A percentile compares a stretch with the other conserved stretches of the same genome.
These are phyloP conservation scores for Daldinia loculata DNA, from an alignment of 495 filamentous ascomycete species.

Conservation along the genomic window DNA sequence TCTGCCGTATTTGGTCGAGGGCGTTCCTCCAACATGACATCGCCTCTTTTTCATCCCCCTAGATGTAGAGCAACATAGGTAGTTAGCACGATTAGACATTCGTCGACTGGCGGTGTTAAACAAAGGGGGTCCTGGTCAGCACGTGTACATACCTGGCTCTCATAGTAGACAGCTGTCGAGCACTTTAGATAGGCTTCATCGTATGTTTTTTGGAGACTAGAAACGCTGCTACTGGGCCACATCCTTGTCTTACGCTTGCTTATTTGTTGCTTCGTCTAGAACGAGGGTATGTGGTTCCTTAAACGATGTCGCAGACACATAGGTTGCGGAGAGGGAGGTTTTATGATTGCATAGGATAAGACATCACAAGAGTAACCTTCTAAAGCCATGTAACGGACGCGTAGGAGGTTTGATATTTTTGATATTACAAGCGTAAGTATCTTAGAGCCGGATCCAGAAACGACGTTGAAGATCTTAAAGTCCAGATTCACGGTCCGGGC, in stretches of 20 bases:
- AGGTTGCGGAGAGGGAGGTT: conserved; percentile 10
- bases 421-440: conserved; percentile 3
- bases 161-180: conserved; percentile 95
- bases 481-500: neutral
- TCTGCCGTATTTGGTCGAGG: conserved; percentile 89
- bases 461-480: conserved; percentile 34
- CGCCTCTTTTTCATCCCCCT: conserved; percentile 94
- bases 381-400: conserved; percentile 11
- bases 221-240: conserved; percentile 82
- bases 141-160: conserved; percentile 72
- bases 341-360: conserved; percentile 4
- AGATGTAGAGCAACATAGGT: conserved; percentile 20
- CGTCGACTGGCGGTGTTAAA: neutral
- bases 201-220: conserved; percentile 94
- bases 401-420: conserved; percentile 4
- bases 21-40: conserved; percentile 91
- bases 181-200: conserved; percentile 94
- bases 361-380: conserved; percentile 4
- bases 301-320: conserved; percentile 7
- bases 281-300: conserved; percentile 18
- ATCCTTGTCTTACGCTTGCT: conserved; percentile 52
- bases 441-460: conserved; percentile 16
- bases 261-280: neutral
- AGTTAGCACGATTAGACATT: neutral
- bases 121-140: conserved; percentile 3